A percentile compares a stretch with the other conserved stretches of the same genome.
These are phyloP conservation scores for Nitzschia putrida DNA, from an alignment of 108 stramenopile genomes.

Conservation along the genomic window DNA sequence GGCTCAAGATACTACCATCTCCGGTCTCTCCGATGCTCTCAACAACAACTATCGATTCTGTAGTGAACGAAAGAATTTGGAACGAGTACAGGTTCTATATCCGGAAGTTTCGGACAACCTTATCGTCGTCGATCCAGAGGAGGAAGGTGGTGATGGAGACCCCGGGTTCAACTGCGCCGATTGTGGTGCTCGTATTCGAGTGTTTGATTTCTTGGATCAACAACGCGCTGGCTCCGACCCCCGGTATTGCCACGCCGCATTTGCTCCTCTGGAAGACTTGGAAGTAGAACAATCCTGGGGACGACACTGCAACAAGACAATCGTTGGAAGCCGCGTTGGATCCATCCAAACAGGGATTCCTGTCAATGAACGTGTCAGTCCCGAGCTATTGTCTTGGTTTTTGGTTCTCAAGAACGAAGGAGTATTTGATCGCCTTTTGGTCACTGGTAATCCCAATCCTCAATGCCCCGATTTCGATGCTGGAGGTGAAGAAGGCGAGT, in stretches of 20 bases:
- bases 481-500: slow-evolving; percentile 1
- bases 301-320: slow-evolving; percentile 30
- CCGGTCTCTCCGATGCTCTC: slow-evolving; percentile 23
- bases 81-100: slow-evolving; percentile 2
- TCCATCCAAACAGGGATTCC: slow-evolving; percentile 17
- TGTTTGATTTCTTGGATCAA: slow-evolving; percentile 29
- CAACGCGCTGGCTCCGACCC: slow-evolving; percentile 3
- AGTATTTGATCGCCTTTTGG: slow-evolving; percentile 3
- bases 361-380: slow-evolving; percentile 10
- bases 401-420: slow-evolving; percentile 13
- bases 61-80: slow-evolving; percentile 24
- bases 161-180: slow-evolving; percentile 30
- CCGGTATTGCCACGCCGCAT: slow-evolving; percentile 24
- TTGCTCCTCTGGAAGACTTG: slow-evolving; percentile 29
- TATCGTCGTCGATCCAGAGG: background rate
- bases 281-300: slow-evolving; percentile 12
- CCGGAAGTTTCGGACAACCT: slow-evolving; percentile 17
- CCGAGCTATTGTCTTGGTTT: slow-evolving; percentile 14
- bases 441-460: background rate
- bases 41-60: slow-evolving; percentile 17
- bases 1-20: background rate
- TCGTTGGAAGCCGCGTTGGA: slow-evolving; percentile 14
- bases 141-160: background rate
- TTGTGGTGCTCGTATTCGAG: slow-evolving; percentile 13
- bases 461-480: slow-evolving; percentile 4